A percentile compares a stretch with the other conserved stretches of the same genome.
Evolutionary conservation across 192 early-diverging fungal species (phyloP).

Genomic region (Gamsiella multidivaricata): DNA sequence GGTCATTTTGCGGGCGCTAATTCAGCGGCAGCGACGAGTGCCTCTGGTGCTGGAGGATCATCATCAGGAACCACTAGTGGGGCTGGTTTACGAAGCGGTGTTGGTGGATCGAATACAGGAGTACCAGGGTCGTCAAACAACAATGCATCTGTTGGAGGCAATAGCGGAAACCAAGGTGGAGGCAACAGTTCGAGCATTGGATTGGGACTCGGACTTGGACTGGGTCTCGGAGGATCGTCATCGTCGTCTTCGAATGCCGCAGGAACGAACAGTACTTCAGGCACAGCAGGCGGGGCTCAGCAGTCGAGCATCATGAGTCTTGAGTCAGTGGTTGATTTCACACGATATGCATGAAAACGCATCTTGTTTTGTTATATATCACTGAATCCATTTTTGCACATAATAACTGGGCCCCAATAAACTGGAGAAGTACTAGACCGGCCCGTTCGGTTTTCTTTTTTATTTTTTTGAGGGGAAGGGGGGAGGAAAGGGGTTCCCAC

Average conservation of each 20-base stretch:
- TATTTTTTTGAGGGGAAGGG: too few relatives aligned
- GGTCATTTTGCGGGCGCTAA: neutral
- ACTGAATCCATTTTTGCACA: too few relatives aligned
- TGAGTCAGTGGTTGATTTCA: slow-evolving; percentile 66
- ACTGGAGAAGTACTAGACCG: neutral
- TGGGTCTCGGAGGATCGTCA: slow-evolving; percentile 36
- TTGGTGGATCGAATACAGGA: slow-evolving; percentile 9
- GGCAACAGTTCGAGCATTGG: slow-evolving; percentile 23
- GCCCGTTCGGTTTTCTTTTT: too few relatives aligned
- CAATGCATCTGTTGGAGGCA: neutral
- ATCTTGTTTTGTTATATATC: too few relatives aligned
- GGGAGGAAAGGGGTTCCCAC: too few relatives aligned
- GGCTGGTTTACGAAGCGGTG: neutral
- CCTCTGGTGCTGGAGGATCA: slow-evolving; percentile 8
- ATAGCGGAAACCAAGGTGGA: slow-evolving; percentile 1
- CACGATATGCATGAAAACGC: slow-evolving; percentile 60
- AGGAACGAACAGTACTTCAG: slow-evolving; percentile 1
- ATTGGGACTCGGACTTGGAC: slow-evolving; percentile 27
- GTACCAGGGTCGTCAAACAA: neutral
- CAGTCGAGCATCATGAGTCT: slow-evolving; percentile 33
- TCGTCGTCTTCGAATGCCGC: neutral
- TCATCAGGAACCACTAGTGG: neutral
- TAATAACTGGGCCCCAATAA: too few relatives aligned
- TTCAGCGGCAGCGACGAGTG: neutral
- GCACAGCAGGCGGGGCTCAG: slow-evolving; percentile 3